Evolutionary conservation across 2,329 filamentous ascomycete genomes (phyloP), one percentile per base, ranked within the genome.

Genomic region (Ilyonectria mors-panacis): DNA sequence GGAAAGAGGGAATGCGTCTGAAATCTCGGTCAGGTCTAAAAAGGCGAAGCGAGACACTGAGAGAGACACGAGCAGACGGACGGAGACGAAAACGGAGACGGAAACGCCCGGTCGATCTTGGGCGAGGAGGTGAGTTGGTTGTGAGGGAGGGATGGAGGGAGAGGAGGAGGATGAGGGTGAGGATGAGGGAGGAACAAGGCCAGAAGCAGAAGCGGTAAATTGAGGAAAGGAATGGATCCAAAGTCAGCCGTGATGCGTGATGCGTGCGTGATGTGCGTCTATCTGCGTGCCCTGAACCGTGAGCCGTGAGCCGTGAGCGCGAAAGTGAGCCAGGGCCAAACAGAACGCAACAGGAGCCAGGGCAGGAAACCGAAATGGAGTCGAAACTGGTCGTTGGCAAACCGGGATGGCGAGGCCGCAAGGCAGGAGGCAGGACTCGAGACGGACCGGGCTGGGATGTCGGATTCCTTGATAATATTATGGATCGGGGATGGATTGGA

Each of bases 241-340:
- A 57, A 44, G 53, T 56, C 35, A 44, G 53, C 53, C 35, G 35
- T 56, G 28, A 26, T 26, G 23, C 28, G 48, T 28, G 48, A 51
- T 13, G 37, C 6, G 7, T 57, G 51, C 26, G n/a, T 37, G 42
- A 51, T 48, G 33, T 23, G 45, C 15, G 45, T 23, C 13, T 26
- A 33, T 33, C 30, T 33, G 30, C 12, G 30, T 9, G 30, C 30
- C 30, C 30, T 33, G 28, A 53, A 9, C 15, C 28, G 21, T 28
- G 19, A 42, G 35, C 33, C 33, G 35, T 30, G 37, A 30, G 13
- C 35, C 48, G 33, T 65, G 55, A 65, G 63, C 63, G 63, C 63
- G 63, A 65, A 65, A 57, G 63, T 65, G 56, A 65, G 63, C 63
- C 63, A 56, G 63, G 53, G 51, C 50, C 50, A 30, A 37, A 57